These are phyloP conservation scores for Sparassis latifolia DNA, from an alignment of 1,284 basidiomycete genomes.

Conservation along the genomic window DNA sequence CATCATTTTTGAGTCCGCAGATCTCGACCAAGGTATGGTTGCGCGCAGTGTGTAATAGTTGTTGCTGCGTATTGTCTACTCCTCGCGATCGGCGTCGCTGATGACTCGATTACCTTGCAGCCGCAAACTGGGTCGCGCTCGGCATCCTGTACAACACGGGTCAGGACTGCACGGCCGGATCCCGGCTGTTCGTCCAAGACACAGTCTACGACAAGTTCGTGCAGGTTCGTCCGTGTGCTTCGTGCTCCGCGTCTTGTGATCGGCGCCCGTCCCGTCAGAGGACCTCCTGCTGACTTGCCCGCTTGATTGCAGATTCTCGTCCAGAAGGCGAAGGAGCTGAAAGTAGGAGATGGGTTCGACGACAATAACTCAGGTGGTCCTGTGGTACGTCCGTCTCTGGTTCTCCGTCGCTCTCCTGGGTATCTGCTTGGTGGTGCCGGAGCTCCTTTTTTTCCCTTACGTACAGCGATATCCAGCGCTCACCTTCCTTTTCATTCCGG, in stretches of 20 bases:
- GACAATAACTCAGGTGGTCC: slow-evolving; percentile 74
- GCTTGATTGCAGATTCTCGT: slow-evolving; percentile 39
- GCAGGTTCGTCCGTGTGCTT: slow-evolving; percentile 16
- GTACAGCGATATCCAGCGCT: not conserved
- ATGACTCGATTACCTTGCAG: slow-evolving; percentile 26
- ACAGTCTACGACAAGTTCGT: slow-evolving; percentile 83
- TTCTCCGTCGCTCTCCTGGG: not conserved
- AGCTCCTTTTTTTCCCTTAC: slow-evolving; percentile 2
- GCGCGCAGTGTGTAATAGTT: not conserved
- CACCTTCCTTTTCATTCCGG: not conserved
- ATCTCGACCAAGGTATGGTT: slow-evolving; percentile 69
- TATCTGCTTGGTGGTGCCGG: not conserved
- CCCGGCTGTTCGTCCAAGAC: slow-evolving; percentile 80
- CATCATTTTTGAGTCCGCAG: slow-evolving; percentile 76
- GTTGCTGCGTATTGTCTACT: not conserved
- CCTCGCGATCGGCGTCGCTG: too few relatives aligned
- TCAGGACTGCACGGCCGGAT: slow-evolving; percentile 87
- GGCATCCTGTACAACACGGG: slow-evolving; percentile 81
- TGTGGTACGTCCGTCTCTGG: slow-evolving; percentile 44
- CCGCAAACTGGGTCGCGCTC: slow-evolving; percentile 80
- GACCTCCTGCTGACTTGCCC: too few relatives aligned
- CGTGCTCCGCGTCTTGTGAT: not conserved
- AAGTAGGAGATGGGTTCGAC: slow-evolving; percentile 79
- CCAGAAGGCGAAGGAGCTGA: slow-evolving; percentile 59
- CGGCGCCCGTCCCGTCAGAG: not conserved